Evolutionary conservation across 331 rosid genomes (phyloP), one percentile per base, ranked within the genome.

Genomic region (Pyracantha coccinea): DNA sequence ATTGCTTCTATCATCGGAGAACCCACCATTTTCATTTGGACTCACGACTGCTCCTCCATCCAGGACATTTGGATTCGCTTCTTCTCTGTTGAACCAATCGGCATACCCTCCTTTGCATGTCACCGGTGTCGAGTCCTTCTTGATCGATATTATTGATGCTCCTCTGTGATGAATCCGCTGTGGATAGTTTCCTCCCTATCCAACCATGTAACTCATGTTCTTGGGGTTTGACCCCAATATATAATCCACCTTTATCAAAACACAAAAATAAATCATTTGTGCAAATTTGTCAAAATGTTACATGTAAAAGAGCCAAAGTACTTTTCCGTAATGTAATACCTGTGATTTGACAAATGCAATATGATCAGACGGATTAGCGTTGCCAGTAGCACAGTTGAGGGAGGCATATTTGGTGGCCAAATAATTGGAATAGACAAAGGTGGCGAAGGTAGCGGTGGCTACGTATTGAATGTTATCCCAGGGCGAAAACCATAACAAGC

Each of bases 161-260:
- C 64, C 96, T 78, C 93, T 86, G 23, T 90, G 97, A 76, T 86
- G 93, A 75, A 81, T 29, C 9, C 83, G 75, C 8, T 71, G 38
- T 0, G 91, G 90, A 66, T 75, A 89, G 0, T 74, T 84, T 45
- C 86, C 16, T 3, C 90, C 89, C 1, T 77, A 79, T 2, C 96
- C 97, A 7, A 92, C 84, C 97, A 89, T 88, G 88, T 89, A 87
- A 71, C 97, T 91, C 79, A 81, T 74, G 0, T 27, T 21, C 21
- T 8, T 76, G 0, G 90, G 92, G 73, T 92, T 92, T 2, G 82
- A 58, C 33, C 93, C 93, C 84, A 89, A 67, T n/a, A 86, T 81
- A 65, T 84, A 89, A 13, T 87, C 89, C 31, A 83, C 86, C 92
- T 85, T 63, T 3, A 74, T 41, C 50, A 41, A 41, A 41, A 41